Base-by-base conservation (phyloP, 805 yeast species). In the Metschnikowia colocasiae region DNA sequence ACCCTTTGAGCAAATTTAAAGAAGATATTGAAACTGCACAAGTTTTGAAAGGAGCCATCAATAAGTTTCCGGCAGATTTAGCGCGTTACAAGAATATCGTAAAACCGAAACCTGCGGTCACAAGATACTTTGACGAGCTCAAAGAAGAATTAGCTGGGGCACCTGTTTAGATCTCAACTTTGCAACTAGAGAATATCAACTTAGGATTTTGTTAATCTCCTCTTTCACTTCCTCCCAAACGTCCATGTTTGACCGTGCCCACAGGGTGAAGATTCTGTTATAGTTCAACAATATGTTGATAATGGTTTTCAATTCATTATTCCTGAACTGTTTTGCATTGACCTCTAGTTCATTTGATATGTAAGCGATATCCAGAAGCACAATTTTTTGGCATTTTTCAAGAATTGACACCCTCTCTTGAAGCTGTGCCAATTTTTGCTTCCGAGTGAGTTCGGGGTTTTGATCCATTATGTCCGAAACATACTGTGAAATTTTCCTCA, bases 91-190 rank as follows among this genome's bases (percentile, higher is more conserved):
- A 87, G 62, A 73, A 79, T 48, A 73, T 79, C 27, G 74, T 74
- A 2, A 81, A 71, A 52, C 86, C 94, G 90, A 88, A 90, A 0
- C 79, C 78, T 0, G 84, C 91, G 0, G 83, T 80, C 0, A 68
- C 69, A 49, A 39, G 47, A 22, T 56, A 55, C 40, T 46, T 56
- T 30, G 50, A 48, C n/a, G 53, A 51, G 29, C 29, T 51, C 23
- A 31, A 25, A 40, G 25, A n/a, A 13, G 43, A 42, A 29, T 18
- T 40, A 22, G 13, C n/a, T 6, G 18, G 18, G 12, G 23, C 36
- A 32, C 32, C 23, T 12, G 20, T 46, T 12, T 40, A 22, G 20
- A 15, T 16, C 27, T 15, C 10, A 9, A 12, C 13, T 19, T 31
- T 33, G 23, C 30, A 33, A 36, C 16, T 38, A 31, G 8, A 9